Evolutionary conservation across 805 yeast genomes (phyloP), one percentile per base, ranked within the genome.

Genomic region (Metschnikowia gelsemii): DNA sequence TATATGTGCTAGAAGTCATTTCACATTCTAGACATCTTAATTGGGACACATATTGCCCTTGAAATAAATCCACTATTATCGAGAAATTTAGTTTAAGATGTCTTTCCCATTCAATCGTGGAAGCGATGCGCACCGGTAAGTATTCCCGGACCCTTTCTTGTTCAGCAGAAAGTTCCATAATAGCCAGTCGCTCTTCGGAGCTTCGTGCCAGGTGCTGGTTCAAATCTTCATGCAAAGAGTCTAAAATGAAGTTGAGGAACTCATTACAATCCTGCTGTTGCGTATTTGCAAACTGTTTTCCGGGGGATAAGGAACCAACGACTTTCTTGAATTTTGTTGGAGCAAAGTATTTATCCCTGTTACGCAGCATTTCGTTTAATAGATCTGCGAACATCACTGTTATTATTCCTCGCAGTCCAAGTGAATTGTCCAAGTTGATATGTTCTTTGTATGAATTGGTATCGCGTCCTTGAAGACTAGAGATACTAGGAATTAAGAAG

Each of bases 21-120:
- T 73, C 72, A 63, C 98, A 90, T 23, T 72, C 75, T 34, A 80
- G 62, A 62, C 98, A 90, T 52, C 72, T 76, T 54, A 90, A 68
- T 40, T 78, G 82, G n/a, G 95, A 85, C 35, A 84, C 73, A 54
- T 83, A 85, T 62, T 90, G 97, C 1, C 97, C 98, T 58, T 87
- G 95, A 59, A 87, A 87, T 38, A 79, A 74, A 51, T 86, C 90
- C 2, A 86, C 93, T 18, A 90, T 75, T 1, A 82, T 73, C 28
- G 96, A 87, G 49, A 83, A 81, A 57, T 90, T 88, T 16, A 86
- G 75, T 43, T 80, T 81, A 41, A 87, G 66, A 58, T 88, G 88
- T 43, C 95, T 68, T 55, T 87, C 96, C 98, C 98, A 90, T 58
- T 90, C 96, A 36, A 88, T 78, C 0, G 93, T 78, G 0, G 96